Percentiles rank a stretch among this genome's conserved stretches.
phyloP scores from a whole-genome alignment of 306 rosid species.

The Lathyrus oleraceus region DNA sequence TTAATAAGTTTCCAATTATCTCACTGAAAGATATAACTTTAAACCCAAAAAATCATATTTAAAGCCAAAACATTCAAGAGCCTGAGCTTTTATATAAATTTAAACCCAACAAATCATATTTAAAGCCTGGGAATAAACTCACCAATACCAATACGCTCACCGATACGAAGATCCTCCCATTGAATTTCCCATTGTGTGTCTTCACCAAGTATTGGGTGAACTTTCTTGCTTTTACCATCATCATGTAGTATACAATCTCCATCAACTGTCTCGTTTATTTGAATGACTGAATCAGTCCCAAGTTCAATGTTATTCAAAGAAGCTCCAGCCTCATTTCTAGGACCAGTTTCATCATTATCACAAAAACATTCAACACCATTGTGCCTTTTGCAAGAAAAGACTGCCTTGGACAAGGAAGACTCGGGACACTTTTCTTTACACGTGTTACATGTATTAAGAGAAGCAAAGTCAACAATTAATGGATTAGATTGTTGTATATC shows the following conservation, averaged over 20 bases:
- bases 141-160: conserved; percentile 99
- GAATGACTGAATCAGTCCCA: conserved; percentile 45
- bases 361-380: conserved; percentile 28
- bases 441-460: conserved; percentile 37
- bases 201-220: conserved; percentile 64
- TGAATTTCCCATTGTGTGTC: conserved; percentile 85
- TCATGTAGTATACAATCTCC: conserved; percentile 41
- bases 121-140: conserved; percentile 44
- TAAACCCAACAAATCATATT: conserved; percentile 1
- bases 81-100: conserved; percentile 1
- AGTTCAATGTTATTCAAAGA: conserved; percentile 34
- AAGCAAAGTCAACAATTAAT: conserved; percentile 29
- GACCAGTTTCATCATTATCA: conserved; percentile 48
- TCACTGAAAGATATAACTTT: conserved; percentile 16
- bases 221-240: conserved; percentile 51
- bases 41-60: conserved; percentile 6
- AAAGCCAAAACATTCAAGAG: conserved; percentile 12
- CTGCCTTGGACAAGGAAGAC: conserved; percentile 31
- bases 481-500: conserved; percentile 29
- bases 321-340: conserved; percentile 40
- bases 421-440: conserved; percentile 44
- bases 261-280: conserved; percentile 42
- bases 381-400: conserved; percentile 37
- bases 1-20: conserved; percentile 16
- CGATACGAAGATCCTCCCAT: conserved; percentile 96